Evolutionary conservation across 306 rosid genomes (phyloP), one percentile per base, ranked within the genome.

Genomic region (Cucurbita maxima): DNA sequence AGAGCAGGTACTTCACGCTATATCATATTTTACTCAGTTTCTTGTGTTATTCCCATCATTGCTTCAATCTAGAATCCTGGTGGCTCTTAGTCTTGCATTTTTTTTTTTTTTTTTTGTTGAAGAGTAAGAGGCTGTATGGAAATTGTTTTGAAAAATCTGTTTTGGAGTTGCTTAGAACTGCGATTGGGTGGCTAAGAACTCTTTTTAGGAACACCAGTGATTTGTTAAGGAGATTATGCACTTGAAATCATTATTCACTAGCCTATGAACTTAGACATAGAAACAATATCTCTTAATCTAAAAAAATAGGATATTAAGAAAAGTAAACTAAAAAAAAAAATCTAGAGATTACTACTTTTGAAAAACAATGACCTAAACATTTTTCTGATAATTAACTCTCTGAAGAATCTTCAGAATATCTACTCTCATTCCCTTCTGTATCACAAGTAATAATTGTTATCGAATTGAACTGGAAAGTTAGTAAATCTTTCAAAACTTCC

Each of bases 1-100:
- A 79, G 99, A 91, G 82, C 99, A 85, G 99, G 99, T 95, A 84
- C 56, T 52, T 58, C 7, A 14, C 73, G 22, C 71, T 53, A 58
- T 56, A n/a, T 41, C 57, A 43, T 43, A 40, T 58, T 70, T 13
- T 36, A 14, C 44, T 70, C 30, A 13, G 54, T 16, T 70, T 47
- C 6, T 70, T 50, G 59, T 50, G 44, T 50, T 12, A 50, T 50
- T 70, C 56, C 50, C 8, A 50, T 70, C 25, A 8, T 34, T 30
- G 44, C 22, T 70, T 69, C 54, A 15, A 50, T 70, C 74, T 9
- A 50, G 16, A 70, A 50, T 15, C 7, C 30, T 30, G 45, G 25
- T 14, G 15, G 45, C 8, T 20, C 74, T 0, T 48, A 7, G 18
- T 69, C 74, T 14, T 69, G 58, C 19, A 45, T 20, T 68, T 19